These are phyloP conservation scores for Phytopythium kandeliae DNA, from an alignment of 352 stramenopile genomes.

Conservation along the genomic window DNA sequence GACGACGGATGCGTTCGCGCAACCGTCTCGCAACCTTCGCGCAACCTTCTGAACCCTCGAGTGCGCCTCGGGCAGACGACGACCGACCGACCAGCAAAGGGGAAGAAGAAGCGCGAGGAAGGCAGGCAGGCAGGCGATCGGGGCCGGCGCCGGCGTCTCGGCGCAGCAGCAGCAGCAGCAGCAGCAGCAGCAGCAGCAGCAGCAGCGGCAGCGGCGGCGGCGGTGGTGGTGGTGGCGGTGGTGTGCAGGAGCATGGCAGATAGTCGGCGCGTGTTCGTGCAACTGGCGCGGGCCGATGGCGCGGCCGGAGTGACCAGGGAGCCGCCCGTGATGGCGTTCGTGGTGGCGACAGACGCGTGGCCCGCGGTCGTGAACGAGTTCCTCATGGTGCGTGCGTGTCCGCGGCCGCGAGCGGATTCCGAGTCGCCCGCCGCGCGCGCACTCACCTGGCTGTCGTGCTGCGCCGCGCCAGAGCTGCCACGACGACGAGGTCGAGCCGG, in stretches of 20 bases:
- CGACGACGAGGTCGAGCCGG: slow-evolving; percentile 66
- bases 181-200: background rate
- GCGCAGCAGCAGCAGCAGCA: background rate
- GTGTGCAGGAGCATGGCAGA: slow-evolving; percentile 23
- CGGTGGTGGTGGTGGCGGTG: too few relatives aligned
- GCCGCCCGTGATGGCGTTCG: slow-evolving; percentile 55
- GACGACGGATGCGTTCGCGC: background rate
- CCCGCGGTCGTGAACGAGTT: slow-evolving; percentile 68
- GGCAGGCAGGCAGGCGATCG: too few relatives aligned
- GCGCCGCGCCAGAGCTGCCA: slow-evolving; percentile 78
- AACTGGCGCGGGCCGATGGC: slow-evolving; percentile 32
- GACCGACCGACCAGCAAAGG: background rate
- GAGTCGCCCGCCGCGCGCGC: too few relatives aligned
- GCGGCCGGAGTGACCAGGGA: slow-evolving; percentile 22
- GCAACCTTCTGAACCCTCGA: too few relatives aligned
- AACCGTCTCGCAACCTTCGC: background rate
- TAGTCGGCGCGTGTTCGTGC: slow-evolving; percentile 65
- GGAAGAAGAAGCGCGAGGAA: background rate
- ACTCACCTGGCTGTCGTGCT: too few relatives aligned
- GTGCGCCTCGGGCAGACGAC: background rate
- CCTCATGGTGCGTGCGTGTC: slow-evolving; percentile 49
- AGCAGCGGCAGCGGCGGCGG: too few relatives aligned
- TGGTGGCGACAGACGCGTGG: slow-evolving; percentile 56
- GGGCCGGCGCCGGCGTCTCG: too few relatives aligned
- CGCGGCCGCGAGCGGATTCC: too few relatives aligned